Evolutionary conservation across 2,329 filamentous ascomycete genomes (phyloP), one percentile per base, ranked within the genome.

Genomic region (Scytalidium lignicola): DNA sequence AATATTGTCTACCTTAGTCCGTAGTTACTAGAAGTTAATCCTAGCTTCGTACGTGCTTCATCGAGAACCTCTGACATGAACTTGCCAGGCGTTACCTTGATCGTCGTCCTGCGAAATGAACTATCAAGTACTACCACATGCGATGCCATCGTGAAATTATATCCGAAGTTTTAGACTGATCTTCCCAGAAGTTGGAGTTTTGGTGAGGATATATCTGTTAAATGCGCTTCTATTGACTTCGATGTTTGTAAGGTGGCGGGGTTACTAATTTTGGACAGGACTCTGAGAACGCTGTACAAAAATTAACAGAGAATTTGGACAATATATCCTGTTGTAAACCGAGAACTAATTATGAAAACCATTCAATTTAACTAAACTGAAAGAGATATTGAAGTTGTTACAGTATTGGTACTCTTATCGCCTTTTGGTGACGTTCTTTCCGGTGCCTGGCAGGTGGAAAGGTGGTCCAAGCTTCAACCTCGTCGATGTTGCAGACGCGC

Each of bases 51-150:
- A 67, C 92, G 97, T 42, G 92, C 92, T 68, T 97, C 87, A 53
- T 89, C 81, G 17, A 96, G 76, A 1, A 99, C 80, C 64, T 96
- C 91, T 50, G 86, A 86, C 58, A 99, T 73, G 60, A 89, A 86
- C 55, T 85, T 96, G 49, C 79, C 78, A 0, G 90, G 90, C 0
- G 78, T 86, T 49, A 93, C 91, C 69, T 95, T 95, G 68, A 99
- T 76, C 40, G 81, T 87, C 45, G 84, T 80, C 60, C 90, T 81
- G 58, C 87, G 84, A 58, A 91, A 79, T 58, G 88, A 83, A 37
- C 86, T 82, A 66, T 92, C 85, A 56, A 96, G 84, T 47, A 97
- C 89, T 59, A 91, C 86, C 51, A 97, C 90, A 66, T 93, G 87
- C 47, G 90, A 86, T 57, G 90, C 82, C 89, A 96, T 96, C 57